Base-by-base conservation (phyloP, 129 eudicot species). In the Glebionis coronaria region DNA sequence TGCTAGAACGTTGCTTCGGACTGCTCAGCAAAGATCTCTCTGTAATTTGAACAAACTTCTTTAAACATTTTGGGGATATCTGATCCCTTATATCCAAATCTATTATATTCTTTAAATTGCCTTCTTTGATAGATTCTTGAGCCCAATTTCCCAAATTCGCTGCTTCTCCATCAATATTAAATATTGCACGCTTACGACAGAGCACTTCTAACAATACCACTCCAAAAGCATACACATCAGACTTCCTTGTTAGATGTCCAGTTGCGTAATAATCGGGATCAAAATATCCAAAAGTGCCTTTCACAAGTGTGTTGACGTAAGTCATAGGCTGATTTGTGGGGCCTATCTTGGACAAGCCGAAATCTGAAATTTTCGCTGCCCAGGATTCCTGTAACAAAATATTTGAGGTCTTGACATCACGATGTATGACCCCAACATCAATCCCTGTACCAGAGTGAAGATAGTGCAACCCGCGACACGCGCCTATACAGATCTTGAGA, bases 161-260 rank as follows among this genome's bases (percentile, higher is more conserved):
- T 38, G 16, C 9, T 8, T 18, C 29, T 20, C 44, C 65, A 40
- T 73, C 80, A 9, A 68, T 73, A 11, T 10, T 51, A 66, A 79
- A 80, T 54, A 83, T 42, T 7, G 85, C 83, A 31, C 63, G 78
- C 59, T 74, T 77, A 61, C 81, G 85, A 61, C 83, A 74, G 55
- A 82, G 27, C 29, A 78, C 75, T 78, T 78, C 86, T 21, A 82
- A 70, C 63, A 82, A 50, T 19, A 82, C 83, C 19, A 79, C 81
- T 4, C 84, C 79, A 75, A 82, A 79, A 49, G 56, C 69, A 21
- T 44, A 46, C 10, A 46, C 56, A 12, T 64, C 69, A 1, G 69
- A 64, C 23, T 64, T 64, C 12, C 69, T 46, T 21, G 69, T 64
- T 1, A 64, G 63, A 38, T 58, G 72, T 68, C 44, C 58, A 2